phyloP scores from a whole-genome alignment of 2,329 filamentous ascomycete species.

The Neonectria magnoliae region DNA sequence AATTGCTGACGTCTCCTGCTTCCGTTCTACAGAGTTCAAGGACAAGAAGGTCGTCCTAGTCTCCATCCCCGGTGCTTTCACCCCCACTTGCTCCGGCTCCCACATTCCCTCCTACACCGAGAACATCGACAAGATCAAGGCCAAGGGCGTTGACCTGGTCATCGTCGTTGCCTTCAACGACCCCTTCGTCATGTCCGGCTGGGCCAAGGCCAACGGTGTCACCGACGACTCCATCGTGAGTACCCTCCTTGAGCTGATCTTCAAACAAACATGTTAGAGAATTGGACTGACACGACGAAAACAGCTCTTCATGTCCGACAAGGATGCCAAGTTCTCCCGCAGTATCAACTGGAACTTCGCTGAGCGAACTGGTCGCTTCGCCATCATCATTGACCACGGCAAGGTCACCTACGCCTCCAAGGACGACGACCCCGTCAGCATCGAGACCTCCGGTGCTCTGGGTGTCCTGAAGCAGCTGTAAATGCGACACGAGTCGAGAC shows the following conservation, averaged over 20 bases:
- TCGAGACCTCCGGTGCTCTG: conserved; percentile 62
- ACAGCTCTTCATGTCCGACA: conserved; percentile 80
- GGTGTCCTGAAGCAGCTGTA: conserved; percentile 65
- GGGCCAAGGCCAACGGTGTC: conserved; percentile 87
- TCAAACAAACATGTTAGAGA: background rate
- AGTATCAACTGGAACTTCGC: conserved; percentile 80
- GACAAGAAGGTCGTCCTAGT: conserved; percentile 67
- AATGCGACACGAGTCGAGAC: conserved; percentile 23
- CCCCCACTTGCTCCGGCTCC: conserved; percentile 82
- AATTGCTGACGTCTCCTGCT: conserved; percentile 13
- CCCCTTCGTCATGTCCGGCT: conserved; percentile 86
- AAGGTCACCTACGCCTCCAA: conserved; percentile 84
- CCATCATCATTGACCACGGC: conserved; percentile 83
- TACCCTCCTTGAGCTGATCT: conserved; percentile 19
- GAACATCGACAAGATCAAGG: conserved; percentile 75
- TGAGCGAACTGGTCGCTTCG: conserved; percentile 81
- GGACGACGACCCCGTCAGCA: conserved; percentile 63
- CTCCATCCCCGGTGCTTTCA: conserved; percentile 78
- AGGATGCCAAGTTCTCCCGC: conserved; percentile 76
- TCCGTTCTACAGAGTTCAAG: conserved; percentile 59
- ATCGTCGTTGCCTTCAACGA: conserved; percentile 88
- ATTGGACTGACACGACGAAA: conserved; percentile 20
- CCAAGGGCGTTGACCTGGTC: conserved; percentile 85
- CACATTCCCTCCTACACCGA: conserved; percentile 85
- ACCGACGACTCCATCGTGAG: conserved; percentile 72